Conservation (phyloP, 495 filamentous ascomycete species). For the Pyrenula aspistea region DNA sequence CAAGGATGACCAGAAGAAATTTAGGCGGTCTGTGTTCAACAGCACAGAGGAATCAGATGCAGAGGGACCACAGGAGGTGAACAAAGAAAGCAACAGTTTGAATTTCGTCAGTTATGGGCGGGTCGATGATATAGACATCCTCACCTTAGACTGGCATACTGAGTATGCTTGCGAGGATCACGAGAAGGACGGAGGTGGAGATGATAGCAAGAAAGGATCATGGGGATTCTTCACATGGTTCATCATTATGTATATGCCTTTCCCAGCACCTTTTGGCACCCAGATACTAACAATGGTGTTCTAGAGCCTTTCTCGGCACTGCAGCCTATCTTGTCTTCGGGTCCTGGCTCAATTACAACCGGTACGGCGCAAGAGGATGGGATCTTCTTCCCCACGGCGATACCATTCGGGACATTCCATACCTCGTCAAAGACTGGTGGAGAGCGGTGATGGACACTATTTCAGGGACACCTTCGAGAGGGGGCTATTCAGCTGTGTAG, state of each 20-base stretch:
- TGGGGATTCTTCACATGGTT: constrained; percentile 99
- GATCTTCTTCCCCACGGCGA: constrained; percentile 90
- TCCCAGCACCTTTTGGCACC: not conserved
- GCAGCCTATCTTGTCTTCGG: constrained; percentile 95
- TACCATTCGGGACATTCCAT: constrained; percentile 82
- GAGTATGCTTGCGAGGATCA: constrained; percentile 68
- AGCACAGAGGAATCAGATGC: constrained; percentile 23
- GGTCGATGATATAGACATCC: constrained; percentile 37
- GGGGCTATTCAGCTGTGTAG: constrained; percentile 89
- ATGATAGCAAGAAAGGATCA: constrained; percentile 17
- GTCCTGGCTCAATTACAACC: constrained; percentile 98
- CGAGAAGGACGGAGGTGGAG: constrained; percentile 28
- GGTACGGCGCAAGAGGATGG: constrained; percentile 89
- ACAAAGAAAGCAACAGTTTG: constrained; percentile 42
- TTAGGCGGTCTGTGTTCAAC: constrained; percentile 20
- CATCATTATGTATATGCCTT: constrained; percentile 73
- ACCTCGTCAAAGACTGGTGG: constrained; percentile 80
- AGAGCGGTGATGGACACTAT: constrained; percentile 68
- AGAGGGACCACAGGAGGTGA: no score
- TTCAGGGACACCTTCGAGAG: constrained; percentile 66
- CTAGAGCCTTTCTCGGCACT: constrained; percentile 68
- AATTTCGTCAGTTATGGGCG: constrained; percentile 56
- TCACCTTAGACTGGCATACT: constrained; percentile 73
- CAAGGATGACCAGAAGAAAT: constrained; percentile 20
- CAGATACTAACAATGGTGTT: not conserved